A percentile compares a stretch with the other conserved stretches of the same genome.
phyloP scores from a whole-genome alignment of 208 protist genomes.

The Trypanosomatidae sp. region DNA sequence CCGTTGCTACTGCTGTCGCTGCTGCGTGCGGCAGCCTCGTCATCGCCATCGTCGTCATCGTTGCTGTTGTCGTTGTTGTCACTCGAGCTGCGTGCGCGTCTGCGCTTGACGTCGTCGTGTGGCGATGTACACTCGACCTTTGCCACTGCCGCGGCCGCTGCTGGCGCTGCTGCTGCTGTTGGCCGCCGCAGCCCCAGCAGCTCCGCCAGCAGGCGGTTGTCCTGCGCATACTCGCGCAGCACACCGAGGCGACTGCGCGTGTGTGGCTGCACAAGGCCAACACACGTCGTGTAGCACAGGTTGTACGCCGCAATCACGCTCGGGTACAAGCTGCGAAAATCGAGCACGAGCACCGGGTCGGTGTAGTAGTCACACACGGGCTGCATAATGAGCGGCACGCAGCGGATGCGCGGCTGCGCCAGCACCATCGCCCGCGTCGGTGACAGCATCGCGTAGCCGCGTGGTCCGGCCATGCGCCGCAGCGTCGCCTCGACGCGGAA shows the following conservation, averaged over 20 bases:
- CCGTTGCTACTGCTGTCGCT: not conserved
- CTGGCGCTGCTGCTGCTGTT: not conserved
- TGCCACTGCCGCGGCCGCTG: constrained; percentile 2
- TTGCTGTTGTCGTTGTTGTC: no score
- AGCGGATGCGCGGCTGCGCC: constrained; percentile 52
- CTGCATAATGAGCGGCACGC: constrained; percentile 73
- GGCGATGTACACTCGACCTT: no score
- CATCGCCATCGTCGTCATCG: no score
- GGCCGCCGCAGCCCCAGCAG: constrained; percentile 38
- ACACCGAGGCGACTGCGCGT: constrained; percentile 49
- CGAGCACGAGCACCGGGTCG: constrained; percentile 96
- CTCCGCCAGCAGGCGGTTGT: constrained; percentile 33
- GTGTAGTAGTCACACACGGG: constrained; percentile 54
- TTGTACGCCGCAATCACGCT: constrained; percentile 99
- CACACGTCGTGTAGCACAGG: constrained; percentile 95
- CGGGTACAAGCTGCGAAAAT: constrained; percentile 99
- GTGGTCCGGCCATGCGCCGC: constrained; percentile 44
- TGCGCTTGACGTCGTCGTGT: no score
- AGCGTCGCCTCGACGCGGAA: constrained; percentile 80
- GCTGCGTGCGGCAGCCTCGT: constrained; percentile 15
- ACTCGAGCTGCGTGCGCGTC: no score
- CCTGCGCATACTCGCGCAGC: constrained; percentile 24
- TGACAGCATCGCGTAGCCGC: constrained; percentile 56
- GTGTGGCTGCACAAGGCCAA: constrained; percentile 40
- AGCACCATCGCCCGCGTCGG: constrained; percentile 37